These are phyloP conservation scores for Claviceps fusiformis DNA, from an alignment of 2,329 filamentous ascomycete species.

Conservation along the genomic window DNA sequence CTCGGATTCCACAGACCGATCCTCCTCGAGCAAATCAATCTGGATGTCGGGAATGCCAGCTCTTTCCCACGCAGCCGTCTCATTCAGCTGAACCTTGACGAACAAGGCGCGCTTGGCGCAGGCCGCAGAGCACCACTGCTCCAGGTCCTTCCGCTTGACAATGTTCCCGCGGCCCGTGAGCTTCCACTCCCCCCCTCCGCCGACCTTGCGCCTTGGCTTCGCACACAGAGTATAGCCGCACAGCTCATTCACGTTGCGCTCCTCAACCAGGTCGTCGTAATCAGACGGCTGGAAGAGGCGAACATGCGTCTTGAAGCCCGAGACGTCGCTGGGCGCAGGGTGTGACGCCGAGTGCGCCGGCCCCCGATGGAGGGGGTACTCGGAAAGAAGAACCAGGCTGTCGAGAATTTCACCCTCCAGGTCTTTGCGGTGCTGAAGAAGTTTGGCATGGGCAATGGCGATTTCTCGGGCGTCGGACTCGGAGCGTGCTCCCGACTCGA, in stretches of 20 bases:
- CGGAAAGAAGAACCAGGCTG: slow-evolving; percentile 57
- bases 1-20: slow-evolving; percentile 34
- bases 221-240: slow-evolving; percentile 80
- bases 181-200: slow-evolving; percentile 51
- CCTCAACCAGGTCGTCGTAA: slow-evolving; percentile 77
- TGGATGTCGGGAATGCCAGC: slow-evolving; percentile 40
- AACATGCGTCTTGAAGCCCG: slow-evolving; percentile 52
- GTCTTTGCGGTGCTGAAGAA: slow-evolving; percentile 71
- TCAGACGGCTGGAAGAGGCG: slow-evolving; percentile 71
- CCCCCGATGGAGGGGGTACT: slow-evolving; percentile 30
- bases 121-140: slow-evolving; percentile 73
- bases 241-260: slow-evolving; percentile 69
- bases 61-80: slow-evolving; percentile 76
- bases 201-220: slow-evolving; percentile 42
- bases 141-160: slow-evolving; percentile 56
- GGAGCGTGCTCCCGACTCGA: slow-evolving; percentile 12
- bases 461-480: slow-evolving; percentile 38
- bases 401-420: slow-evolving; percentile 62
- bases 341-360: slow-evolving; percentile 27
- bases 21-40: slow-evolving; percentile 56
- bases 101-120: slow-evolving; percentile 74
- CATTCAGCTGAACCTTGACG: slow-evolving; percentile 75
- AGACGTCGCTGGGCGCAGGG: slow-evolving; percentile 44
- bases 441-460: slow-evolving; percentile 68
- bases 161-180: slow-evolving; percentile 45